Conservation (phyloP, 352 stramenopile species). For the Globisporangium barbulae region DNA sequence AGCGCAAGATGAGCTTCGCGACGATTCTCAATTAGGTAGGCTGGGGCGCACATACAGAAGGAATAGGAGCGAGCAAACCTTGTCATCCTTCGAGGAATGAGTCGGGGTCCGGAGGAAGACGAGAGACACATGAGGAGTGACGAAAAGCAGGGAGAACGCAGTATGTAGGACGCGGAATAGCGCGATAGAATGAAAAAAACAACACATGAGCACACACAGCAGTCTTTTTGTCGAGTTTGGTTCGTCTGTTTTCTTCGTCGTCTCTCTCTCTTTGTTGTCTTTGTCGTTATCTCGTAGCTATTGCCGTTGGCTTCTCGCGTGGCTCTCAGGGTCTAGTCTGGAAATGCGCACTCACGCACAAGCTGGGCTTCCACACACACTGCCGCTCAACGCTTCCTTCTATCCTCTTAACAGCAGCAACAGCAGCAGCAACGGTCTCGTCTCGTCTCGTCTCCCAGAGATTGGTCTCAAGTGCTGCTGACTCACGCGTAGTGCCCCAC, state of each 20-base stretch:
- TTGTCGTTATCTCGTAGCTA: not conserved
- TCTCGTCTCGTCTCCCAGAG: not conserved
- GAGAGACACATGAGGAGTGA: not conserved
- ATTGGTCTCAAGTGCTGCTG: constrained; percentile 3
- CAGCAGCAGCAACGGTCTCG: too few species aligned
- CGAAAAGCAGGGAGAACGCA: not conserved
- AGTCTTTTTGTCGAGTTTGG: not conserved
- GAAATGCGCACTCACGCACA: not conserved
- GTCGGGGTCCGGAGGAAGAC: not conserved
- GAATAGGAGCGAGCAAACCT: not conserved
- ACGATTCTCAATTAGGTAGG: constrained; percentile 82
- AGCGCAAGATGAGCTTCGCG: constrained; percentile 88
- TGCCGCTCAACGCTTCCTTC: constrained; percentile 1
- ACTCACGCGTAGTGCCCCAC: constrained; percentile 81
- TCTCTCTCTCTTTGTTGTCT: not conserved
- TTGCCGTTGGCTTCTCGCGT: not conserved
- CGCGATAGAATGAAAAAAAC: constrained; percentile 8
- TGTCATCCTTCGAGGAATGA: not conserved
- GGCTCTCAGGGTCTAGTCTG: not conserved
- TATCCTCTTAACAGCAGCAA: constrained; percentile 1
- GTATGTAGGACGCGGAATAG: not conserved
- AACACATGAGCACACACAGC: constrained; percentile 1
- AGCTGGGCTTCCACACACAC: too few species aligned
- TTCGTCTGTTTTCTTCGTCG: not conserved
- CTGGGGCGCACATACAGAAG: not conserved